Evolutionary conservation across 768 basidiomycete genomes (phyloP), one percentile per base, ranked within the genome.

Genomic region (Cubamyces sp.): DNA sequence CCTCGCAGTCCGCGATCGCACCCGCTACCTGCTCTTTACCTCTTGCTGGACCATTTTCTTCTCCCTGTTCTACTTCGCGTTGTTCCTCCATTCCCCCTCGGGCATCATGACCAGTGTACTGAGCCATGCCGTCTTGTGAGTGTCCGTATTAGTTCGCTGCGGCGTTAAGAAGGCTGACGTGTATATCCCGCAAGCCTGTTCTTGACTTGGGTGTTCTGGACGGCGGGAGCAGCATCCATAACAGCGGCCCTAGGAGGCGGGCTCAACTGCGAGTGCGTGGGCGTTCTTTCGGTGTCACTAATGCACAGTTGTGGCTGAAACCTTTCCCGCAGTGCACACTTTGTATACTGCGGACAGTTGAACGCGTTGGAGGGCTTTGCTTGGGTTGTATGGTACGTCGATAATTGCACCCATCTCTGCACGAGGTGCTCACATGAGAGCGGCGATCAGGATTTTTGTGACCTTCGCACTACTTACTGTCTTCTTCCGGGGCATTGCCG

Each of bases 161-260:
- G n/a, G 15, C 9, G 14, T 28, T 39, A 15, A n/a, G n/a, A 9
- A 19, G 12, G 23, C 25, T 57, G 12, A 40, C 39, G n/a, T 23
- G 23, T 23, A 1, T 45, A 12, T 26, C 34, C 21, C 42, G 14
- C 18, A 40, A 91, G 90, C 74, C 73, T 92, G 51, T 60, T 78
- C 51, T 15, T 92, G 19, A 90, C 90, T 1, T 92, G 90, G 89
- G 78, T 92, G 40, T 79, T 91, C 62, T 94, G 91, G 91, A 79
- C 84, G 3, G 85, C 90, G 0, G 90, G 81, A 2, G 89, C 90
- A 1, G 87, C 89, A 1, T 80, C 87, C 2, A 80, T 92, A 48
- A 92, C 91, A 1, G 75, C 82, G 19, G 73, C 81, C 25, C 77
- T 91, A 30, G 86, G 87, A 14, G 91, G 91, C 15, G 84, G 87